Percentiles rank a stretch among this genome's conserved stretches.
These are phyloP conservation scores for Penicillium sp. DNA, from an alignment of 2,329 filamentous ascomycete species.

Conservation along the genomic window DNA sequence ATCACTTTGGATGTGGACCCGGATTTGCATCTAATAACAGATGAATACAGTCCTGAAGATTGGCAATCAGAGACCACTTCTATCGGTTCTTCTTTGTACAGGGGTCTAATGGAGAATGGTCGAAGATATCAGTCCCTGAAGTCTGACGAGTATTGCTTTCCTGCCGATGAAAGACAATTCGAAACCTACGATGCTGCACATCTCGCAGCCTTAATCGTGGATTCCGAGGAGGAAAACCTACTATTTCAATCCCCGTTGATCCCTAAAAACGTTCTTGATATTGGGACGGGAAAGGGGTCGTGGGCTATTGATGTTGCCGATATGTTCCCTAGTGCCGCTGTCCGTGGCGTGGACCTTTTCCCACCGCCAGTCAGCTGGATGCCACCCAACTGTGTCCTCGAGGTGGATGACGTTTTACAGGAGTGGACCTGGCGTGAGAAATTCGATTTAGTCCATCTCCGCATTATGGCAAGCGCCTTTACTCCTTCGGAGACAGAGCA, in stretches of 20 bases:
- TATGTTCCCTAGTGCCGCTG: not conserved
- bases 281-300: not conserved
- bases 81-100: conserved; percentile 22
- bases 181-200: conserved; percentile 24
- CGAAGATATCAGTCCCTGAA: conserved; percentile 25
- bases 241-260: not conserved
- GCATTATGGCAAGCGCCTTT: not conserved
- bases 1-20: not conserved
- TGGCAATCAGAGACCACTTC: conserved; percentile 26
- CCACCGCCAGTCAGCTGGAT: not conserved
- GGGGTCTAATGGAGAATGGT: conserved; percentile 26
- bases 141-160: conserved; percentile 22
- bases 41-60: conserved; percentile 2
- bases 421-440: not conserved
- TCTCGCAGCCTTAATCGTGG: not conserved
- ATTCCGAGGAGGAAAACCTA: not conserved
- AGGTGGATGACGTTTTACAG: conserved; percentile 2
- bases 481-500: not conserved
- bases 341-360: conserved; percentile 1
- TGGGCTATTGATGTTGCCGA: conserved; percentile 4
- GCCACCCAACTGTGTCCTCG: not conserved
- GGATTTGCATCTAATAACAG: not conserved
- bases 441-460: conserved; percentile 2
- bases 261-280: not conserved
- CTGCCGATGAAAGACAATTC: conserved; percentile 16